A percentile compares a stretch with the other conserved stretches of the same genome.
These are phyloP conservation scores for Ormosia semicastrata DNA, from an alignment of 306 rosid genomes.

Conservation along the genomic window DNA sequence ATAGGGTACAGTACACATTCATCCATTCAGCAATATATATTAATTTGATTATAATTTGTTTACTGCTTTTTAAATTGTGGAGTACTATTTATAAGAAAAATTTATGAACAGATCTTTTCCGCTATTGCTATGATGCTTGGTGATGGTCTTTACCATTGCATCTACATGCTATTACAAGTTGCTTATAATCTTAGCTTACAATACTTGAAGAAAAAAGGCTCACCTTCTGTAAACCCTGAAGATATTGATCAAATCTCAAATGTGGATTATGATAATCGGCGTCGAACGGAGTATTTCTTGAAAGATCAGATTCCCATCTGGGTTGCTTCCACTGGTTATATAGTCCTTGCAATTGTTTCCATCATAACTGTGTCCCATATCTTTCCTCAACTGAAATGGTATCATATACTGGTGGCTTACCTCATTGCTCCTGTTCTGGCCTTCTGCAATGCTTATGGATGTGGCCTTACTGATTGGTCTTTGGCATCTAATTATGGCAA, in stretches of 20 bases:
- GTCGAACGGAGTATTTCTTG: constrained; percentile 43
- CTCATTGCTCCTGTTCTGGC: constrained; percentile 62
- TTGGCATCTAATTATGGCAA: constrained; percentile 80
- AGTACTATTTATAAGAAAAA: not conserved
- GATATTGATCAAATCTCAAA: not conserved
- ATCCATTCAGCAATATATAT: not conserved
- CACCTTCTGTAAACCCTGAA: not conserved
- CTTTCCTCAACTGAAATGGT: constrained; percentile 66
- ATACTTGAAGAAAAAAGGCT: not conserved
- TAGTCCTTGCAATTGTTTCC: constrained; percentile 48
- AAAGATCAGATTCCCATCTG: constrained; percentile 63
- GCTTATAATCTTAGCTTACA: constrained; percentile 29
- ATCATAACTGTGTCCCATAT: constrained; percentile 44
- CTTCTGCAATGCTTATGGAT: constrained; percentile 77
- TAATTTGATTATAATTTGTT: not conserved
- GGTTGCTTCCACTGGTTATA: constrained; percentile 50
- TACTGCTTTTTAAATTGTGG: not conserved
- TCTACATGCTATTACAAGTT: constrained; percentile 48
- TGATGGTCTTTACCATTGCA: constrained; percentile 71
- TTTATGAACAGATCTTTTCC: constrained; percentile 45
- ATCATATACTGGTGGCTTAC: constrained; percentile 56
- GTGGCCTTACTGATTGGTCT: constrained; percentile 84
- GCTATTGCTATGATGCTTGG: constrained; percentile 81
- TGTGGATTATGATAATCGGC: constrained; percentile 37
- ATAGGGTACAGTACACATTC: constrained; percentile 37